Evolutionary conservation across 805 yeast species (phyloP).

Genomic region (Candida railenensis): DNA sequence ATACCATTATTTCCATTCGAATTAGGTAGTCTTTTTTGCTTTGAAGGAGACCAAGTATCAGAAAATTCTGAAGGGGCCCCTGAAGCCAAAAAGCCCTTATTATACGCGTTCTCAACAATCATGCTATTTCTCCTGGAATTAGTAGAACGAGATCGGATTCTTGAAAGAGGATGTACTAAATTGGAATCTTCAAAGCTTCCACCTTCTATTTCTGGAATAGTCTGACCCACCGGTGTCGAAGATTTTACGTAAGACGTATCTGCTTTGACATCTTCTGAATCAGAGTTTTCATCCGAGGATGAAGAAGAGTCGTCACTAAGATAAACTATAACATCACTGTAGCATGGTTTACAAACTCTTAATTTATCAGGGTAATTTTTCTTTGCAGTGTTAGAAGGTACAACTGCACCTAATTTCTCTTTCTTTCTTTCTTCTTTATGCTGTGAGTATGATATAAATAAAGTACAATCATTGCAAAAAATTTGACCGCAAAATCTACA

Average conservation of each 20-base stretch:
- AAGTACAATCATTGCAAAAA: slow-evolving; percentile 82
- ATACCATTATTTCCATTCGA: slow-evolving; percentile 3
- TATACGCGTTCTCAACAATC: slow-evolving; percentile 11
- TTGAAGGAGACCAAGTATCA: slow-evolving; percentile 8
- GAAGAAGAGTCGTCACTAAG: slow-evolving; percentile 64
- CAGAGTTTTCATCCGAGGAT: slow-evolving; percentile 19
- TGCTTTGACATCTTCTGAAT: not conserved
- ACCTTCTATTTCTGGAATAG: not conserved
- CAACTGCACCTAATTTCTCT: slow-evolving; percentile 5
- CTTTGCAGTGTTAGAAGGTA: slow-evolving; percentile 16
- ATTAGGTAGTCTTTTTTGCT: slow-evolving; percentile 6
- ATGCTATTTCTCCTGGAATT: slow-evolving; percentile 23
- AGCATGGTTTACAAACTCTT: slow-evolving; percentile 77
- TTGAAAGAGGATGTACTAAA: slow-evolving; percentile 26
- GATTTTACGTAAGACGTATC: not conserved
- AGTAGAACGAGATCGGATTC: slow-evolving; percentile 27
- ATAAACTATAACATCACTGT: slow-evolving; percentile 64
- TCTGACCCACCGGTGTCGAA: not conserved
- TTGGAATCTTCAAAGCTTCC: slow-evolving; percentile 14
- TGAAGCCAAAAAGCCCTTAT: slow-evolving; percentile 9
- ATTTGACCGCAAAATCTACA: slow-evolving; percentile 96
- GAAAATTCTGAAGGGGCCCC: not conserved
- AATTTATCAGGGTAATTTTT: slow-evolving; percentile 64
- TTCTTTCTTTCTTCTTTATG: slow-evolving; percentile 37
- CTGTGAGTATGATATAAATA: slow-evolving; percentile 59